phyloP scores from a whole-genome alignment of 257 asterid genomes.

The Solanum pennellii region DNA sequence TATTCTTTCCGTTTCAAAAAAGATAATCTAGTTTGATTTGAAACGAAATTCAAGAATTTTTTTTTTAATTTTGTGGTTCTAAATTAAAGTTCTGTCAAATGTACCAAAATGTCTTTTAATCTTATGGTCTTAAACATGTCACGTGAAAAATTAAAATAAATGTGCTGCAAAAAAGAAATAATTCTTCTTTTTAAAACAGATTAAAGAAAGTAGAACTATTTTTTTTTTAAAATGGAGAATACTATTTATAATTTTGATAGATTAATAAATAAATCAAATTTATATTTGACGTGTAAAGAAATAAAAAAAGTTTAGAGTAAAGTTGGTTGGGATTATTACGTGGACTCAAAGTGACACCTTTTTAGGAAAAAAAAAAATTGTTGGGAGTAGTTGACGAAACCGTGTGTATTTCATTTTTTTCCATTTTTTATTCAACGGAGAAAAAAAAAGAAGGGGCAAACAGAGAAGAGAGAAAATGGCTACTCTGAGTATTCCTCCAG shows the following conservation, averaged over 20 bases:
- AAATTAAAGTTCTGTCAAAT: no score
- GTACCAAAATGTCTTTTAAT: no score
- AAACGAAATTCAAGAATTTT: no score
- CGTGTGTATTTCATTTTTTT: neutral
- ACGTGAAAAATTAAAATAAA: no score
- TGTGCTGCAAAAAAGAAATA: accelerated
- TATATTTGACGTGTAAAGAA: neutral
- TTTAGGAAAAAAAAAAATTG: neutral
- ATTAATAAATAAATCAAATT: no score
- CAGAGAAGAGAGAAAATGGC: slow-evolving; percentile 30
- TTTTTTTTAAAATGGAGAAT: accelerated
- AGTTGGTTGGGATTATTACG: neutral
- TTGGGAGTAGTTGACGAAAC: neutral
- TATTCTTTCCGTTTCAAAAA: no score
- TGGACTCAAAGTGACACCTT: neutral
- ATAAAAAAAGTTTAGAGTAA: neutral
- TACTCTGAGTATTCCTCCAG: slow-evolving; percentile 50
- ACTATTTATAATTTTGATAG: neutral
- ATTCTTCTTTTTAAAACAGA: no score
- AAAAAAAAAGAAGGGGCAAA: neutral
- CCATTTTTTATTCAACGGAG: neutral
- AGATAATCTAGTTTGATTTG: no score
- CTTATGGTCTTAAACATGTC: no score
- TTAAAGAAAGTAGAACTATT: no score
- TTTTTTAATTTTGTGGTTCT: no score